Evolutionary conservation across 352 stramenopile species (phyloP).

Genomic region (Pelagophyceae sp.): DNA sequence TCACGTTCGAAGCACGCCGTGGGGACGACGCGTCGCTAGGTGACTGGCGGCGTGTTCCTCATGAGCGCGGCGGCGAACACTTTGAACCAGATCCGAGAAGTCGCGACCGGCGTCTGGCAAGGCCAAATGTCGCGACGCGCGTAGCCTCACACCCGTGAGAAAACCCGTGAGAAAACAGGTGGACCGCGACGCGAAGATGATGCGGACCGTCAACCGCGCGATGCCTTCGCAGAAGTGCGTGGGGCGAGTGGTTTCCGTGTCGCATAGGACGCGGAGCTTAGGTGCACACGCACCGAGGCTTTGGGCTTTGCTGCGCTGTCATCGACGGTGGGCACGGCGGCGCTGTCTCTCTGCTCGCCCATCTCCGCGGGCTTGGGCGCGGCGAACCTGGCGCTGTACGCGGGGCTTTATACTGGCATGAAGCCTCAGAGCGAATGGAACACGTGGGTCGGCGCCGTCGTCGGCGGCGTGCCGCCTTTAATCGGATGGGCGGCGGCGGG

Average conservation of each 20-base stretch:
- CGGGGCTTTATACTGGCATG: constrained; percentile 95
- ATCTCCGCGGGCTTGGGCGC: constrained; percentile 85
- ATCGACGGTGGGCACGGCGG: constrained; percentile 58
- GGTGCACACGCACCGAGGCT: constrained; percentile 33
- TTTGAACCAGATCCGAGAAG: constrained; percentile 96
- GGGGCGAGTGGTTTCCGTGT: too few species aligned
- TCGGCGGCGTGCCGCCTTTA: constrained; percentile 94
- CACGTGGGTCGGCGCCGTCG: constrained; percentile 94
- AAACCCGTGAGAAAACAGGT: too few species aligned
- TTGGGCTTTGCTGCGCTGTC: background rate
- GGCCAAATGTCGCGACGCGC: too few species aligned
- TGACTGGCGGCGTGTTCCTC: too few species aligned
- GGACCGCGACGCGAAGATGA: constrained; percentile 87
- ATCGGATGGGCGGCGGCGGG: constrained; percentile 95
- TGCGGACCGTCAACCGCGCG: constrained; percentile 79
- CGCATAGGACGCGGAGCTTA: too few species aligned
- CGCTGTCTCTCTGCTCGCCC: constrained; percentile 82
- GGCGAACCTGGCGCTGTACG: constrained; percentile 94
- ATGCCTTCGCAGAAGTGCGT: constrained; percentile 66
- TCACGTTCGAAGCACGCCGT: too few species aligned
- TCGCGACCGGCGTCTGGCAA: constrained; percentile 24
- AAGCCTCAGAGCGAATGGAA: constrained; percentile 93
- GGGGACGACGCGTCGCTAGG: too few species aligned
- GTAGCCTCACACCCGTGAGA: too few species aligned
- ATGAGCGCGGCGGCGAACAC: constrained; percentile 77